Percentiles rank a stretch among this genome's conserved stretches.
Evolutionary conservation across 805 yeast genomes (phyloP).

Genomic region (Diddensiella caesifluorescens): DNA sequence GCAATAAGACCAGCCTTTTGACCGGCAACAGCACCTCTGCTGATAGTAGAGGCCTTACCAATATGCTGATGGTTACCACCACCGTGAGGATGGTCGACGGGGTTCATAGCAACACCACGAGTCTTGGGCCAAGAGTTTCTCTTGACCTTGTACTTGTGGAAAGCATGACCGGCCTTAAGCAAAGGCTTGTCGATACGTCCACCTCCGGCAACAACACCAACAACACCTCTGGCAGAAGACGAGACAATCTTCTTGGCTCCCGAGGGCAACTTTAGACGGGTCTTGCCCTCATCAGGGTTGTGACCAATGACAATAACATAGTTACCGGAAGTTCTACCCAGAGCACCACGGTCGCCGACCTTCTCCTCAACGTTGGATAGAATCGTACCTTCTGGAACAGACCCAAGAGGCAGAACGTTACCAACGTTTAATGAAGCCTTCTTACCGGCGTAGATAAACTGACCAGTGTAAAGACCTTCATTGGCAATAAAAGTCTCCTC

Average conservation of each 20-base stretch:
- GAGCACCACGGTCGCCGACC: conserved; percentile 99
- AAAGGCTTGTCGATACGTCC: conserved; percentile 99
- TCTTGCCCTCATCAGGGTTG: conserved; percentile 98
- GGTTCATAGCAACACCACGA: conserved; percentile 99
- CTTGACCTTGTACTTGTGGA: conserved; percentile 99
- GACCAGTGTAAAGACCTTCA: conserved; percentile 99
- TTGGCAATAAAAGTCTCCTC: conserved; percentile 98
- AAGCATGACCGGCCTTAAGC: conserved; percentile 99
- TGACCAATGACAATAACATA: conserved; percentile 98
- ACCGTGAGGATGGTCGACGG: conserved; percentile 99
- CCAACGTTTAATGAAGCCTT: conserved; percentile 92
- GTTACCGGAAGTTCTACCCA: conserved; percentile 99
- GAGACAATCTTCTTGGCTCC: conserved; percentile 97
- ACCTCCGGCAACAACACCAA: conserved; percentile 99
- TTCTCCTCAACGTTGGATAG: conserved; percentile 97
- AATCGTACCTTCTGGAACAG: conserved; percentile 99
- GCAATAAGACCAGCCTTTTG: conserved; percentile 99
- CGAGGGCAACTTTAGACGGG: conserved; percentile 98
- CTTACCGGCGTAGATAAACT: conserved; percentile 98
- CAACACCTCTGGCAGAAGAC: conserved; percentile 98
- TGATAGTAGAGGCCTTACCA: conserved; percentile 99
- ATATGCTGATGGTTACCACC: conserved; percentile 99
- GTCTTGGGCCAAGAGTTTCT: conserved; percentile 99
- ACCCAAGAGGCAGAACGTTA: conserved; percentile 93
- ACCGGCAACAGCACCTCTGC: conserved; percentile 99